Percentiles rank a stretch among this genome's conserved stretches.
phyloP scores from a whole-genome alignment of 441 rosid species.

The Corymbia calophylla region DNA sequence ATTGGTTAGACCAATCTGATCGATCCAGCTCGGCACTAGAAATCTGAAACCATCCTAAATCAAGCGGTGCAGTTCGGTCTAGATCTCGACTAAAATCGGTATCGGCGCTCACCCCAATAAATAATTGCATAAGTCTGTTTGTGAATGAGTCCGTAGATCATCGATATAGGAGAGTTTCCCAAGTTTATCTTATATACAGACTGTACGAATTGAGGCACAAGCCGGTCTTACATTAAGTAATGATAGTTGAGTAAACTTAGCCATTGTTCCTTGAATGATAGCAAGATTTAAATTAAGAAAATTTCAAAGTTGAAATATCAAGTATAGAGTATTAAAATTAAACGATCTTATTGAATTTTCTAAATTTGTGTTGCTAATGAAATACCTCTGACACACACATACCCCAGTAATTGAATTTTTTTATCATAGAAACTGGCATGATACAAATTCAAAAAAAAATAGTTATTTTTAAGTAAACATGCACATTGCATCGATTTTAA shows the following conservation, averaged over 20 bases:
- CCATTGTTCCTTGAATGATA: not conserved
- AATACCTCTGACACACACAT: not conserved
- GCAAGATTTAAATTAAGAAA: too few relatives aligned
- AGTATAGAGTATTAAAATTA: not conserved
- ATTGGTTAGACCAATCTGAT: accelerated
- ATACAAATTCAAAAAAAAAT: not conserved
- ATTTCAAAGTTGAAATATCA: too few relatives aligned
- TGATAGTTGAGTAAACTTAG: not conserved
- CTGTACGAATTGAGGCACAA: not conserved
- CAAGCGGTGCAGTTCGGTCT: accelerated
- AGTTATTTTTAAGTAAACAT: too few relatives aligned
- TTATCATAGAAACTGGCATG: not conserved
- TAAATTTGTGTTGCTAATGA: not conserved
- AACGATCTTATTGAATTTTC: not conserved
- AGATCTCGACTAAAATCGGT: not conserved
- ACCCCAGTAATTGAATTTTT: not conserved
- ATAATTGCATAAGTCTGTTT: not conserved
- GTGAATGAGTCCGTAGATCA: not conserved
- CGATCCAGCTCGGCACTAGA: not conserved
- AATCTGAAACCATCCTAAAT: not conserved
- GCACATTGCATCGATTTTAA: not conserved
- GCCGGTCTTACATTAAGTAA: not conserved
- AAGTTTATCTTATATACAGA: not conserved
- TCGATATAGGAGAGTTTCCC: not conserved
- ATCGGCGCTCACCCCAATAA: not conserved